Percentiles rank a stretch among this genome's conserved stretches.
These are phyloP conservation scores for Plectosphaerella sp. DNA, from an alignment of 2,329 filamentous ascomycete species.

Conservation along the genomic window DNA sequence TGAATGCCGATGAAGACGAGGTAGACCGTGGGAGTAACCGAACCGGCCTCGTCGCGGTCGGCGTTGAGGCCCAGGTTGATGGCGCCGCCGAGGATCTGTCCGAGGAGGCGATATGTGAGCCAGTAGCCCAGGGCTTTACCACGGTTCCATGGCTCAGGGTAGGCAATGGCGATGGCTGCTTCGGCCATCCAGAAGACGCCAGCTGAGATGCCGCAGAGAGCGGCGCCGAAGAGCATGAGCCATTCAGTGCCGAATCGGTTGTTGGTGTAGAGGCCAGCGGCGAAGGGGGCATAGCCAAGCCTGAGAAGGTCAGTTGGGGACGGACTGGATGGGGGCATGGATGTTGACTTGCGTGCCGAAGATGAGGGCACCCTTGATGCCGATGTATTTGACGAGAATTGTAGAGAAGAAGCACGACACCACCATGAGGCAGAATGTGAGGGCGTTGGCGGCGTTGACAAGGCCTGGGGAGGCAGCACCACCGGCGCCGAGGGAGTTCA, in stretches of 20 bases:
- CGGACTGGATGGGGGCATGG: not conserved
- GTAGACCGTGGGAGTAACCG: conserved; percentile 66
- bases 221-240: conserved; percentile 64
- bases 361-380: conserved; percentile 67
- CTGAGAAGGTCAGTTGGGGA: conserved; percentile 15
- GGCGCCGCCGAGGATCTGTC: conserved; percentile 67
- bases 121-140: conserved; percentile 64
- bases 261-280: conserved; percentile 67
- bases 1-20: conserved; percentile 69
- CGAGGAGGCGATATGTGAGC: conserved; percentile 54
- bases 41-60: conserved; percentile 50
- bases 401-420: conserved; percentile 64
- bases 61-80: conserved; percentile 67
- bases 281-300: conserved; percentile 66
- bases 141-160: conserved; percentile 66
- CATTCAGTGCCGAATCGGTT: conserved; percentile 66
- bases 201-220: conserved; percentile 64
- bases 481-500: conserved; percentile 70
- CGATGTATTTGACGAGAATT: conserved; percentile 60
- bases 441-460: conserved; percentile 65
- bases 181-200: conserved; percentile 75
- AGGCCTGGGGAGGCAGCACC: conserved; percentile 61
- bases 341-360: conserved; percentile 53
- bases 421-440: conserved; percentile 71
- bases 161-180: conserved; percentile 67